These are phyloP conservation scores for Chlorella sp. DNA, from an alignment of 139 green algal genomes.

Conservation along the genomic window DNA sequence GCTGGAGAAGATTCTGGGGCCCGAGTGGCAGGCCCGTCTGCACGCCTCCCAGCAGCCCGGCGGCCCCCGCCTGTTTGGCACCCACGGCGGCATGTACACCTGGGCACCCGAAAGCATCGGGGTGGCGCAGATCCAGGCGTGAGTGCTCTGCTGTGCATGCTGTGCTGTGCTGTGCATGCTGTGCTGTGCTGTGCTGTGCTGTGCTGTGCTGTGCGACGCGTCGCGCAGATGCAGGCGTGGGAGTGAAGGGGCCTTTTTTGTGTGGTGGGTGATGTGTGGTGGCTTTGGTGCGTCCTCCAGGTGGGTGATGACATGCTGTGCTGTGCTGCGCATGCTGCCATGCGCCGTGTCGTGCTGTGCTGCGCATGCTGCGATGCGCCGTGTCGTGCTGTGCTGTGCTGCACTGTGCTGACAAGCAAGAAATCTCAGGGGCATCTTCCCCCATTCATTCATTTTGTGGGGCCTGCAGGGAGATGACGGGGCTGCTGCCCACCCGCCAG, in stretches of 20 bases:
- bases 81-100: not conserved
- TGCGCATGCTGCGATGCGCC: not conserved
- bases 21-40: not conserved
- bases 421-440: not conserved
- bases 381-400: not conserved
- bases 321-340: too few relatives aligned
- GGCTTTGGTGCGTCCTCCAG: too few relatives aligned
- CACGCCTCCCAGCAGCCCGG: not conserved
- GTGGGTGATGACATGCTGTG: too few relatives aligned
- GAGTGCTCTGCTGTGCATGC: not conserved
- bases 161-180: not conserved
- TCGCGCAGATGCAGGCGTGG: not conserved
- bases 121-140: not conserved
- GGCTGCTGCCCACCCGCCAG: not conserved
- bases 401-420: not conserved
- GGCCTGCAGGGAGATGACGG: not conserved
- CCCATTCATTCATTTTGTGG: too few relatives aligned
- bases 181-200: not conserved
- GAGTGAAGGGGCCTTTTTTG: too few relatives aligned
- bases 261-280: too few relatives aligned
- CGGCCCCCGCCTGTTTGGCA: conserved; percentile 9
- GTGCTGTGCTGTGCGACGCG: not conserved
- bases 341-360: not conserved
- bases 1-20: conserved; percentile 7
- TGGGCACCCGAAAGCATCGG: not conserved